phyloP scores from a whole-genome alignment of 352 stramenopile species.

The Phytophthora sojae region DNA sequence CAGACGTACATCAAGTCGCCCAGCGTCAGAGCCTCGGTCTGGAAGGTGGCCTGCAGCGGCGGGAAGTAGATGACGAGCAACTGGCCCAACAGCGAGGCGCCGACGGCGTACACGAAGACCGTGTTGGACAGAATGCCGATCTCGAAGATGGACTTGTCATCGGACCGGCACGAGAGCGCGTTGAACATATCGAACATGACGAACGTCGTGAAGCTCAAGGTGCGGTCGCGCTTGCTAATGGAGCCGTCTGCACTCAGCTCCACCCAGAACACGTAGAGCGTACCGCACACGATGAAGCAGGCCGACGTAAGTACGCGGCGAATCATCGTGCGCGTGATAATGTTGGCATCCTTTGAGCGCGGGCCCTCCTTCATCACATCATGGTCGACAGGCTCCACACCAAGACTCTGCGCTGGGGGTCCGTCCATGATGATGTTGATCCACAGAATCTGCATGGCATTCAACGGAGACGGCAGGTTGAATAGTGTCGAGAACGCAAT shows the following conservation, averaged over 20 bases:
- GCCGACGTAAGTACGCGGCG: slow-evolving; percentile 72
- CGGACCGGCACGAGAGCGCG: slow-evolving; percentile 95
- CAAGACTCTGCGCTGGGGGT: slow-evolving; percentile 83
- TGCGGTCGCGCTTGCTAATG: slow-evolving; percentile 95
- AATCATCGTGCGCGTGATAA: slow-evolving; percentile 82
- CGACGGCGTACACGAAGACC: slow-evolving; percentile 94
- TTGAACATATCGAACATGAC: slow-evolving; percentile 99
- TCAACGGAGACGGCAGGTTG: slow-evolving; percentile 89
- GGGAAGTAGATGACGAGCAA: slow-evolving; percentile 97
- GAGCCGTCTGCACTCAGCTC: slow-evolving; percentile 87
- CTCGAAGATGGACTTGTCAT: slow-evolving; percentile 94
- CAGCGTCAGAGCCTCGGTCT: slow-evolving; percentile 95
- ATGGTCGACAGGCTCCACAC: slow-evolving; percentile 87
- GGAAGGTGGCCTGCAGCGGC: slow-evolving; percentile 96
- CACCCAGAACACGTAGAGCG: slow-evolving; percentile 88
- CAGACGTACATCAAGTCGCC: slow-evolving; percentile 94
- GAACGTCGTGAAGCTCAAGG: slow-evolving; percentile 99
- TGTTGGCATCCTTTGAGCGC: slow-evolving; percentile 78
- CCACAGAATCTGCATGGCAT: slow-evolving; percentile 99
- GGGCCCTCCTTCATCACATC: slow-evolving; percentile 89
- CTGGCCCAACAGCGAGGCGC: slow-evolving; percentile 94
- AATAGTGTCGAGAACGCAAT: slow-evolving; percentile 81
- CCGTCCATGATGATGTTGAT: slow-evolving; percentile 99
- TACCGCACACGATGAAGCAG: slow-evolving; percentile 80
- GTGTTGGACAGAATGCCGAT: slow-evolving; percentile 94